Base-by-base conservation (phyloP, 352 stramenopile genomes). In the Saprolegnia diclina region DNA sequence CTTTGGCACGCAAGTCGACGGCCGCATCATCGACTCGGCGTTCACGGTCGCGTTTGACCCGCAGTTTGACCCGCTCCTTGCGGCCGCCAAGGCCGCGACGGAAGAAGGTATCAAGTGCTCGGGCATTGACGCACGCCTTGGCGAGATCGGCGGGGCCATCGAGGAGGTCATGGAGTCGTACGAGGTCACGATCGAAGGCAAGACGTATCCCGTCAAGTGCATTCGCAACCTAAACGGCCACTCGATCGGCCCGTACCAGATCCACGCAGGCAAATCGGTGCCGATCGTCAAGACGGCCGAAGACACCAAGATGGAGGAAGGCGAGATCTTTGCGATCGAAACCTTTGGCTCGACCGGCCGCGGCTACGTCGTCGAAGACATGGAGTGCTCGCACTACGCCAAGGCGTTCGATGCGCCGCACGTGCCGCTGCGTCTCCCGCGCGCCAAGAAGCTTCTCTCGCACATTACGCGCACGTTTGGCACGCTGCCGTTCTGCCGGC, bases 391-490 rank as follows among this genome's bases (percentile, higher is more conserved):
- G 53, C 96, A 99, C 78, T 99, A 99, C 76, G 97, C 98, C 82
- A 99, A 99, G 80, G 88, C 89, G 19, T 97, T 98, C 67, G 74
- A 99, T 63, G 92, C 90, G 40, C 92, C 92, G 16, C 96, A 98
- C 73, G 93, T 99, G 37, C 94, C 95, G 14, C 73, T 99, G 45
- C 84, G 94, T 55, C 74, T 93, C 35, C 84, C 86, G 0, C 87
- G 89, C 11, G 87, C 96, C 18, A 98, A 98, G 74, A 97, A 98
- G 76, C 77, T 99, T 46, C 79, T 99, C 40, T 77, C 73, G 22
- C 97, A 99, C 77, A 98, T 99, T 72, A 99, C 98, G 72, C 97
- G 98, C 72, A 99, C 97, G 13, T 99, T 99, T 78, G 96, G 95
- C n/a, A 99, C 97, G 10, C 84, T 99, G 44, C 92, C 97, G 14